Conservation (phyloP, 192 early-diverging fungal species). For the Coemansia umbellata region DNA sequence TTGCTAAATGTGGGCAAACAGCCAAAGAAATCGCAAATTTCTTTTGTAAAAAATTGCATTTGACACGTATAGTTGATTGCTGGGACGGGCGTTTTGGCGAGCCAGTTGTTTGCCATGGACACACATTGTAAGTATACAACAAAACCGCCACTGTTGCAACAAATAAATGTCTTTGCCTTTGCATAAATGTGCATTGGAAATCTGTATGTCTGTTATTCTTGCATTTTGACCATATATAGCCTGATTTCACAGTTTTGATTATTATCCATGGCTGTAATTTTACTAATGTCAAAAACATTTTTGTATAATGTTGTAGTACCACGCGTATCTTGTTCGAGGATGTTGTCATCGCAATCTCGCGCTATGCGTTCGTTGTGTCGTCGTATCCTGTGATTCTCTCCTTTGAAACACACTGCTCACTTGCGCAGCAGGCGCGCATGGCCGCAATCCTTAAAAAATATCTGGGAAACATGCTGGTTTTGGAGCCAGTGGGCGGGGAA, state of each 20-base stretch:
- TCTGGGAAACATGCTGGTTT: slow-evolving; percentile 66
- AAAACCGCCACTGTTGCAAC: no score
- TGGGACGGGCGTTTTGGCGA: slow-evolving; percentile 80
- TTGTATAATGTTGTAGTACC: slow-evolving; percentile 57
- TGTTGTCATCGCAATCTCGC: slow-evolving; percentile 74
- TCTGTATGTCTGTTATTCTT: no score
- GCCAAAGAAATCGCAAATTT: no score
- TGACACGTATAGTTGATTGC: slow-evolving; percentile 84
- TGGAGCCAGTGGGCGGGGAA: slow-evolving; percentile 28
- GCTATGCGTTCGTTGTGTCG: slow-evolving; percentile 81
- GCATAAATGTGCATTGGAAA: no score
- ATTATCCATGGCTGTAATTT: no score
- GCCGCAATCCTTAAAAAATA: slow-evolving; percentile 62
- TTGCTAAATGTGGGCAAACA: no score
- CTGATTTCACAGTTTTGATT: no score
- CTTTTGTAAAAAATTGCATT: no score
- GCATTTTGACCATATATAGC: no score
- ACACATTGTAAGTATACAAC: slow-evolving; percentile 63
- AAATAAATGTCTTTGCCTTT: no score
- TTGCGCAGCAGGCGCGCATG: slow-evolving; percentile 71
- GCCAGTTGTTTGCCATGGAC: slow-evolving; percentile 81
- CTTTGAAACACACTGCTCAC: slow-evolving; percentile 77
- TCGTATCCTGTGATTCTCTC: slow-evolving; percentile 82
- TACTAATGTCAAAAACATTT: no score
- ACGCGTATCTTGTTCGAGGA: slow-evolving; percentile 77